Percentiles rank a stretch among this genome's conserved stretches.
phyloP scores from a whole-genome alignment of 257 asterid species.

The Ophiorrhiza pumila region DNA sequence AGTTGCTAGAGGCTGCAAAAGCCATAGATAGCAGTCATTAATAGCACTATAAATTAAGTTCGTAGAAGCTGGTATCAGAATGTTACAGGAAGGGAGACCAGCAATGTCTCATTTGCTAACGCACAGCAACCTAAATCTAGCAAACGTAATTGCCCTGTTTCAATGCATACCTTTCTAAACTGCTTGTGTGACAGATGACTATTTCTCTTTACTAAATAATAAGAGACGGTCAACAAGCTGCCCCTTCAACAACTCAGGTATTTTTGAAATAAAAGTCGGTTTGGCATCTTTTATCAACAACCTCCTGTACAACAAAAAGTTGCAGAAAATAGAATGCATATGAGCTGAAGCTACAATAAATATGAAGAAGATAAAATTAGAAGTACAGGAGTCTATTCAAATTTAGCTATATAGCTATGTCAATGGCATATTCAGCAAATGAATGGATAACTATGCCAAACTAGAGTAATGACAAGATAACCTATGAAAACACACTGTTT shows the following conservation, averaged over 20 bases:
- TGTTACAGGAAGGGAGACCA: neutral
- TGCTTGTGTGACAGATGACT: constrained; percentile 34
- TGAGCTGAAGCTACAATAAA: constrained; percentile 3
- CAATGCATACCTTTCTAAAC: constrained; percentile 35
- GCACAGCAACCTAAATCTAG: neutral
- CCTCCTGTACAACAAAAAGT: constrained; percentile 46
- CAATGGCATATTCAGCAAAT: neutral
- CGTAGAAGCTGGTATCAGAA: neutral
- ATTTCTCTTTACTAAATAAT: constrained; percentile 53
- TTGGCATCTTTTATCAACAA: constrained; percentile 61
- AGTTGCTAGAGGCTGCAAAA: constrained; percentile 13
- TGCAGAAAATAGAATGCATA: neutral
- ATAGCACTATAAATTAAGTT: no score
- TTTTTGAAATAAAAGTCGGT: constrained; percentile 45
- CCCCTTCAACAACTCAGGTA: constrained; percentile 70
- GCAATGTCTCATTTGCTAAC: neutral
- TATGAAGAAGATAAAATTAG: no score
- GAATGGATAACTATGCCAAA: neutral
- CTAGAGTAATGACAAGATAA: neutral
- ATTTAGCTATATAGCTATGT: neutral
- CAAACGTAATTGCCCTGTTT: neutral
- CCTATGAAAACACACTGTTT: neutral
- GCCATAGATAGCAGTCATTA: neutral
- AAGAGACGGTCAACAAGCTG: constrained; percentile 49
- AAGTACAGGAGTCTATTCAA: no score